A percentile compares a stretch with the other conserved stretches of the same genome.
Conservation (phyloP, 345 rosid species). For the Iberis pinnata region DNA sequence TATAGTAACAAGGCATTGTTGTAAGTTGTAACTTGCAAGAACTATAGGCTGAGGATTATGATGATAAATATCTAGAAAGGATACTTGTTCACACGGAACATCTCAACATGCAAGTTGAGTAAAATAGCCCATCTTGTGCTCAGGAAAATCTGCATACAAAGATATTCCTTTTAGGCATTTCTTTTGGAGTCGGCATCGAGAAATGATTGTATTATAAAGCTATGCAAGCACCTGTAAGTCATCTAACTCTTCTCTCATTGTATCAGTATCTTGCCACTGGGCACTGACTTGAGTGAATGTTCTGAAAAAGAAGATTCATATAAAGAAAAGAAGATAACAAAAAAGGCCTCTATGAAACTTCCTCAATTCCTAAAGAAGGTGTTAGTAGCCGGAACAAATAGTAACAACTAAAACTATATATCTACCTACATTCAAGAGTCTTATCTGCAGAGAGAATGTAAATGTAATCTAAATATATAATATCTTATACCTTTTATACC, state of each 20-base stretch:
- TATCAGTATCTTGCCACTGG: conserved; percentile 98
- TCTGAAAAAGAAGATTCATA: conserved; percentile 37
- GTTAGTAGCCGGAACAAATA: not conserved
- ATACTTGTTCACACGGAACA: conserved; percentile 99
- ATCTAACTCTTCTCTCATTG: conserved; percentile 97
- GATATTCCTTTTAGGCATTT: conserved; percentile 7
- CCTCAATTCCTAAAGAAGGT: conserved; percentile 4
- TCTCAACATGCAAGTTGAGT: conserved; percentile 89
- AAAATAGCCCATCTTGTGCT: conserved; percentile 99
- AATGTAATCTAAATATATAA: not conserved
- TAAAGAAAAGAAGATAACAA: conserved; percentile 13
- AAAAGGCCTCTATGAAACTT: not conserved
- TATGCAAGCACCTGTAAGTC: conserved; percentile 68
- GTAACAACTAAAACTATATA: not conserved
- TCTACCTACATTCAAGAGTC: not conserved
- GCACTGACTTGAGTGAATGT: conserved; percentile 97
- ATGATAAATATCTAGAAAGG: conserved; percentile 36
- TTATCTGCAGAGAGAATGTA: not conserved
- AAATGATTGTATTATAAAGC: conserved; percentile 13
- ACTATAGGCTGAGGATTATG: not conserved
- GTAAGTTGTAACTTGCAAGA: not conserved
- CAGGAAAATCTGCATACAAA: conserved; percentile 68
- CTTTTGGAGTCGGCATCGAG: not conserved
- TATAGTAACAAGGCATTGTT: not conserved
- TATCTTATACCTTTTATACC: conserved; percentile 80